Percentiles rank a stretch among this genome's conserved stretches.
These are phyloP conservation scores for Viridothelium virens DNA, from an alignment of 495 filamentous ascomycete genomes.

Conservation along the genomic window DNA sequence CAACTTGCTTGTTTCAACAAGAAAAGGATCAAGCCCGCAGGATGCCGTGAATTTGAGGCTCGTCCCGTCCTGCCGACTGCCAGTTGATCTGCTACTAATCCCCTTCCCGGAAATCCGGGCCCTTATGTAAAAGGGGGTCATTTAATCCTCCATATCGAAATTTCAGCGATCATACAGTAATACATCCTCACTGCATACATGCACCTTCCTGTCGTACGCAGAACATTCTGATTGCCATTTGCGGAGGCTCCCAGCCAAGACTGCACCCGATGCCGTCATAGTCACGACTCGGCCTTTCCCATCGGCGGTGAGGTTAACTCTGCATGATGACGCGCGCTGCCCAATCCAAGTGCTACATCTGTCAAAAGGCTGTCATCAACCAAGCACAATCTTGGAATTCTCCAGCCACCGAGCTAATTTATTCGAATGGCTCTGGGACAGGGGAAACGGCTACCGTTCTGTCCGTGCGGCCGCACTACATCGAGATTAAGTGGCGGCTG, in stretches of 20 bases:
- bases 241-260: background rate
- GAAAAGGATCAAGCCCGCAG: background rate
- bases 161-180: too few species aligned
- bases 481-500: too few species aligned
- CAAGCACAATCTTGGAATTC: background rate
- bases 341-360: constrained; percentile 8
- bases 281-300: background rate
- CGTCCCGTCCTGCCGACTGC: background rate
- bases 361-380: background rate
- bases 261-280: constrained; percentile 3
- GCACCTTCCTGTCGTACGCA: background rate
- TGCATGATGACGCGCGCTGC: background rate
- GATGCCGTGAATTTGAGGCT: background rate
- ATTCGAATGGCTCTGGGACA: background rate
- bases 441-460: too few species aligned
- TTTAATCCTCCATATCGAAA: background rate
- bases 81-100: background rate
- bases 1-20: background rate
- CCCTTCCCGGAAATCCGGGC: background rate
- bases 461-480: too few species aligned
- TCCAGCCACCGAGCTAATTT: background rate
- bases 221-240: background rate
- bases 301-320: background rate
- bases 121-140: background rate
- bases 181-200: too few species aligned